Percentiles rank a stretch among this genome's conserved stretches.
phyloP scores from a whole-genome alignment of 768 basidiomycete genomes.

The Chalciporus piperatus region DNA sequence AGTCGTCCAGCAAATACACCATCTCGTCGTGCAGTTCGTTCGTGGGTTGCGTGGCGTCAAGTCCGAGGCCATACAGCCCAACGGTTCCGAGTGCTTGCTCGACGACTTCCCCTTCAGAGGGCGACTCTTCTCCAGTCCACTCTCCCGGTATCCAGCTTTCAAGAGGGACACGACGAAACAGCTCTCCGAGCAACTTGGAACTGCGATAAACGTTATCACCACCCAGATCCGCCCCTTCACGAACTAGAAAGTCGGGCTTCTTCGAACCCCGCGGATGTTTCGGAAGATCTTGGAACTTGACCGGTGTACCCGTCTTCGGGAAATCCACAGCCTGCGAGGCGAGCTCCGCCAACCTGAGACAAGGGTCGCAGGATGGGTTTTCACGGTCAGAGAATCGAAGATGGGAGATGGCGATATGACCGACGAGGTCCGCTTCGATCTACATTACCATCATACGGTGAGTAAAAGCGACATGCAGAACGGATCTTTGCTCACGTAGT shows the following conservation, averaged over 20 bases:
- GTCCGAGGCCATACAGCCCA: constrained; percentile 32
- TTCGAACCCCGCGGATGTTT: constrained; percentile 17
- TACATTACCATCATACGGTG: constrained; percentile 9
- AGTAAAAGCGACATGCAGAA: neutral
- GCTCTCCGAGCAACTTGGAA: constrained; percentile 38
- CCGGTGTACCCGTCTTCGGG: constrained; percentile 43
- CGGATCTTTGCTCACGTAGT: constrained; percentile 37
- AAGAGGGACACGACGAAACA: constrained; percentile 45
- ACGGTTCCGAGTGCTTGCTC: constrained; percentile 22
- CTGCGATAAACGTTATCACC: constrained; percentile 38
- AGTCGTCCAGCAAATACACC: constrained; percentile 35
- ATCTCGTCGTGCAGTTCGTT: constrained; percentile 37
- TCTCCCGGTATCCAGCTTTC: constrained; percentile 30
- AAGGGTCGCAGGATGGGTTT: constrained; percentile 34
- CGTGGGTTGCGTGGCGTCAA: constrained; percentile 22
- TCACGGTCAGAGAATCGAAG: constrained; percentile 43
- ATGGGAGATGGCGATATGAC: constrained; percentile 41
- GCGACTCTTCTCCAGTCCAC: constrained; percentile 14
- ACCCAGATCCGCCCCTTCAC: constrained; percentile 33
- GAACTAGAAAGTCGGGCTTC: constrained; percentile 45
- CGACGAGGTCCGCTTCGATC: constrained; percentile 40
- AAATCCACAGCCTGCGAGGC: constrained; percentile 51
- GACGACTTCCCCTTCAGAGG: constrained; percentile 29
- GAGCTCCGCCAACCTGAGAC: constrained; percentile 41
- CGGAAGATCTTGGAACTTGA: constrained; percentile 36